Conservation (phyloP, 139 green algal species). For the Tetraselmis striata region DNA sequence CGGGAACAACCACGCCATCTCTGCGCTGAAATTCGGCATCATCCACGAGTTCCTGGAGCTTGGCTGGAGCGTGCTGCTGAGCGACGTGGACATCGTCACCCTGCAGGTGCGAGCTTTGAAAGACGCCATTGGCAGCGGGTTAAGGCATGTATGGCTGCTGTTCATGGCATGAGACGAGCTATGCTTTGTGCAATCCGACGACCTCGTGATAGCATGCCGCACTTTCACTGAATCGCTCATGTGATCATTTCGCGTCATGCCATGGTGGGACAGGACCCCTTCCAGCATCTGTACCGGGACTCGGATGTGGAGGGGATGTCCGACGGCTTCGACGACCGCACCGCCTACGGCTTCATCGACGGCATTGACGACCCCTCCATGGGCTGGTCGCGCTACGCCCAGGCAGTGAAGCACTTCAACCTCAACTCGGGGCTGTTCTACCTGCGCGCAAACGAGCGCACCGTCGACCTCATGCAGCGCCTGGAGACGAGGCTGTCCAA, state of each 20-base stretch:
- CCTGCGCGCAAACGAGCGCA: constrained; percentile 57
- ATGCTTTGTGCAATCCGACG: too few species aligned
- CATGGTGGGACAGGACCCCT: constrained; percentile 54
- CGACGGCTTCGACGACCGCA: constrained; percentile 75
- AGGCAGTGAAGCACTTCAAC: constrained; percentile 61
- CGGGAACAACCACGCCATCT: constrained; percentile 67
- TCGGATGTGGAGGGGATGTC: constrained; percentile 62
- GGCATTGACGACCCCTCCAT: constrained; percentile 81
- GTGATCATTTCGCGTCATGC: too few species aligned
- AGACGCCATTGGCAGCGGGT: too few species aligned
- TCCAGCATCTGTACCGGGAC: constrained; percentile 60
- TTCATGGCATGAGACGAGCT: too few species aligned
- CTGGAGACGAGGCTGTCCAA: constrained; percentile 53
- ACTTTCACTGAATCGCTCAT: too few species aligned
- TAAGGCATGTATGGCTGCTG: too few species aligned
- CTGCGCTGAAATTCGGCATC: constrained; percentile 85
- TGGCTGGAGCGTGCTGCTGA: constrained; percentile 86
- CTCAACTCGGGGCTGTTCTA: constrained; percentile 87
- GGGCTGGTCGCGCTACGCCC: constrained; percentile 75
- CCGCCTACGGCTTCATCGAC: constrained; percentile 81
- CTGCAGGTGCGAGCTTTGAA: constrained; percentile 39
- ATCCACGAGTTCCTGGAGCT: constrained; percentile 82
- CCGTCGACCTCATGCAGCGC: constrained; percentile 52
- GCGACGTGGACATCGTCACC: constrained; percentile 88
- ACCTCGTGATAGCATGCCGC: too few species aligned